Conservation (phyloP, 306 rosid species). For the Quercus glauca region DNA sequence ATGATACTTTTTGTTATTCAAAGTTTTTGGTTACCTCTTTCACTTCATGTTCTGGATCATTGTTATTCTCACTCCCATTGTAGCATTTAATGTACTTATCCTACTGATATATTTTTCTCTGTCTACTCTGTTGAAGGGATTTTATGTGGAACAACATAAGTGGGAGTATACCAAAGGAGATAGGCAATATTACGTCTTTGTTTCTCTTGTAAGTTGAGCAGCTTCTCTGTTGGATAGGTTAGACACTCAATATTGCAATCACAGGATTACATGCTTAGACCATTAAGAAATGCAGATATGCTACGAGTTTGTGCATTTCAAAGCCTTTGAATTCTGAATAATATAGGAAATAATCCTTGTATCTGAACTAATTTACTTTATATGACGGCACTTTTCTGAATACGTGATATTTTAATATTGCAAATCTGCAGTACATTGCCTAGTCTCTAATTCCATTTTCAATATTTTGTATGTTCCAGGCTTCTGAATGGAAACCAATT, state of each 20-base stretch:
- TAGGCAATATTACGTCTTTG: slow-evolving; percentile 69
- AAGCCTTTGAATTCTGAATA: neutral
- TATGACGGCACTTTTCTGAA: neutral
- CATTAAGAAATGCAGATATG: neutral
- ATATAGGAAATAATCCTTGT: neutral
- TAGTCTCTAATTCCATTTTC: slow-evolving; percentile 9
- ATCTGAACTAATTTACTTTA: neutral
- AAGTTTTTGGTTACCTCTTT: neutral
- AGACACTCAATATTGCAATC: slow-evolving; percentile 4
- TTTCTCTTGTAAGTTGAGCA: slow-evolving; percentile 67
- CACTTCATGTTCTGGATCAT: neutral
- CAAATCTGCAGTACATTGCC: neutral
- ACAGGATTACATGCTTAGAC: neutral
- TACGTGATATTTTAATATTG: neutral
- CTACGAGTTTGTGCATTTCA: neutral
- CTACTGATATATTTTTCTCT: slow-evolving; percentile 28
- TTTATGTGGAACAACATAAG: slow-evolving; percentile 84
- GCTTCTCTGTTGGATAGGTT: slow-evolving; percentile 11
- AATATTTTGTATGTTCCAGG: slow-evolving; percentile 35
- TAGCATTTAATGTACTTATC: slow-evolving; percentile 20
- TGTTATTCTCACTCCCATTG: slow-evolving; percentile 2
- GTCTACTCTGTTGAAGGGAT: slow-evolving; percentile 52
- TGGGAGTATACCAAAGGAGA: slow-evolving; percentile 84
- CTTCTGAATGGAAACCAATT: slow-evolving; percentile 79
- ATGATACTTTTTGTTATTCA: neutral